Evolutionary conservation across 2,329 filamentous ascomycete genomes (phyloP), one percentile per base, ranked within the genome.

Genomic region (Claviceps sp.): DNA sequence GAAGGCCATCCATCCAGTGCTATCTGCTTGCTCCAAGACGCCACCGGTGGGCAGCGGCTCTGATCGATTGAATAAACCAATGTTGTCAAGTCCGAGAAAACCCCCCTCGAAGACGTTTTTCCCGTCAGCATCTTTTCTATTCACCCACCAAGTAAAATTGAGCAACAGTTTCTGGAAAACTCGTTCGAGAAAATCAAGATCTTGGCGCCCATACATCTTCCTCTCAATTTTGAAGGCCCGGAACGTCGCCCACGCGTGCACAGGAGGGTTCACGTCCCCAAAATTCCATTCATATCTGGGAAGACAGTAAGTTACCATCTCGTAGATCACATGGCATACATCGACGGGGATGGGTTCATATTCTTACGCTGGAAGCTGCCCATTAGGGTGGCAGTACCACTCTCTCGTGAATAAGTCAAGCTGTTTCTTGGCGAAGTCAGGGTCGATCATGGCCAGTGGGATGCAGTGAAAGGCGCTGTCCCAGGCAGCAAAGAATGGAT

Each of bases 111-210:
- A 97, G 29, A 97, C 86, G 62, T 97, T 96, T 72, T 97, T 97
- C 61, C 89, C 91, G 9, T 95, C 88, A 11, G 79, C 78, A 61
- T 97, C 91, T 69, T 97, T 97, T 53, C 91, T 85, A 66, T 97
- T 97, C 20, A 96, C 91, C 91, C 91, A 97, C 93, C 93, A 97
- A 4, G 93, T 97, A 67, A 97, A 97, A 71, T 97, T 97, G 56
- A 97, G 75, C 23, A 97, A 74, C 54, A 97, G 70, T 68, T 97
- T 97, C 64, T 97, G 93, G 73, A 97, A 97, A 4, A 96, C 89
- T 20, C 91, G 81, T 72, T 97, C 91, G 9, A 97, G 77, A 69
- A 96, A 97, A 68, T 97, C 93, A 36, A 96, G 74, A 64, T 97
- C 91, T 63, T 96, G 88, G 37, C 88, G 82, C 42, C 91, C 93